Conservation (phyloP, 495 filamentous ascomycete species). For the Penicillium tannophilum region DNA sequence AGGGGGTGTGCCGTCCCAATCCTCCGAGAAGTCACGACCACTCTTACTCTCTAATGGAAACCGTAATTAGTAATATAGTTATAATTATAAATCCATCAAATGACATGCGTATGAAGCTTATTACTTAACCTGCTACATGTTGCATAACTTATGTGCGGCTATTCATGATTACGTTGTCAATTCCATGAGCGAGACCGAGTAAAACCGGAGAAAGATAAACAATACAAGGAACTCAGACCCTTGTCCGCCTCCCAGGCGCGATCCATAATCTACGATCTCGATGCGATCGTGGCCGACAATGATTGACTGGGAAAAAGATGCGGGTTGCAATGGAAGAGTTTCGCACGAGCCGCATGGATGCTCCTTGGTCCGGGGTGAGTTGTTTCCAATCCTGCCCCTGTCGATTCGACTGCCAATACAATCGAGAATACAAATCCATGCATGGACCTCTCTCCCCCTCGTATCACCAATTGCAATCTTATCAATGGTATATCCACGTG, state of each 20-base stretch:
- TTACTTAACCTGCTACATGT: background rate
- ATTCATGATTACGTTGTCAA: background rate
- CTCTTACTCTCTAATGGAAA: background rate
- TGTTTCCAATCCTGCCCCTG: slow-evolving; percentile 5
- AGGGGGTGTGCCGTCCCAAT: slow-evolving; percentile 15
- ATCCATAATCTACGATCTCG: background rate
- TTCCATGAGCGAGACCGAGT: background rate
- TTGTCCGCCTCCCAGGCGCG: background rate
- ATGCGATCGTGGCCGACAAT: slow-evolving; percentile 7
- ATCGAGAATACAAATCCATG: background rate
- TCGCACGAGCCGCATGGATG: slow-evolving; percentile 15
- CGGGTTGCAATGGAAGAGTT: slow-evolving; percentile 1
- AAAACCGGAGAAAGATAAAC: background rate
- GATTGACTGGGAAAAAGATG: slow-evolving; percentile 3
- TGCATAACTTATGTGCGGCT: background rate
- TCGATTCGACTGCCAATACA: background rate
- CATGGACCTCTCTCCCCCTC: background rate
- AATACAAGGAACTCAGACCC: no score
- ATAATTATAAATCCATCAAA: background rate
- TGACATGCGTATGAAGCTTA: slow-evolving; percentile 23
- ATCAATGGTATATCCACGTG: slow-evolving; percentile 9
- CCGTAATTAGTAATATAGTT: no score
- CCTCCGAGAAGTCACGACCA: background rate
- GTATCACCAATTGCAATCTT: slow-evolving; percentile 5
- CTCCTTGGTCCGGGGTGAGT: slow-evolving; percentile 7